Evolutionary conservation across 139 green algal genomes (phyloP), one percentile per base, ranked within the genome.

Genomic region (Choricystis sp.): DNA sequence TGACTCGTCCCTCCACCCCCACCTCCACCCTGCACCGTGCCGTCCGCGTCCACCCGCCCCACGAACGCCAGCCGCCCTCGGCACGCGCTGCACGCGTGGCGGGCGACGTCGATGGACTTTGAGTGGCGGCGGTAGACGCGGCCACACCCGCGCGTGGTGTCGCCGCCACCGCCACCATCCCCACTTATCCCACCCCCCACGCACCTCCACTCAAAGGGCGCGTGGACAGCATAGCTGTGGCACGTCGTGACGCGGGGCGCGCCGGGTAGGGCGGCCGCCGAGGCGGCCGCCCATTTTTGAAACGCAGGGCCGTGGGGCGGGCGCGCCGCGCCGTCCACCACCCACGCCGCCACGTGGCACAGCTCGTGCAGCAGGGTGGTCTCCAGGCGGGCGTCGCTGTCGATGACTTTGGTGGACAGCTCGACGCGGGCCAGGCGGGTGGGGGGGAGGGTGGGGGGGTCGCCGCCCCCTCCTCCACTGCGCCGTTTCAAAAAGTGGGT

Each of bases 331-430:
- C 80, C 69, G 59, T 85, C 66, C 28, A 86, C 4, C 26, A 85
- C 49, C 79, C 79, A 86, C 30, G 76, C 69, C 28, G 75, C 81
- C 21, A 75, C 77, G 60, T 87, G 81, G 65, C 81, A 87, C 66
- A 87, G 60, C 69, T 86, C 80, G 65, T 86, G 80, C n/a, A 65
- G 67, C 29, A 87, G 69, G n/a, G 81, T 87, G 26, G 57, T 40
- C 31, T 73, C 58, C 67, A 87, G 74, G 64, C 76, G 76, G 27
- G 60, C 52, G 14, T 31, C 22, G 19, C n/a, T 40, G 65, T 87
- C 81, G 27, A 87, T 0, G 62, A 87, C 81, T 73, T 86, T 86
- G 52, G 56, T 65, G 24, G 58, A 70, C 19, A 86, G 73, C 70
- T 86, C 76, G 57, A 86, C 70, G 1, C 66, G 62, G 2, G 78